Conservation (phyloP, 257 asterid genomes). For the Scutellaria barbata region DNA sequence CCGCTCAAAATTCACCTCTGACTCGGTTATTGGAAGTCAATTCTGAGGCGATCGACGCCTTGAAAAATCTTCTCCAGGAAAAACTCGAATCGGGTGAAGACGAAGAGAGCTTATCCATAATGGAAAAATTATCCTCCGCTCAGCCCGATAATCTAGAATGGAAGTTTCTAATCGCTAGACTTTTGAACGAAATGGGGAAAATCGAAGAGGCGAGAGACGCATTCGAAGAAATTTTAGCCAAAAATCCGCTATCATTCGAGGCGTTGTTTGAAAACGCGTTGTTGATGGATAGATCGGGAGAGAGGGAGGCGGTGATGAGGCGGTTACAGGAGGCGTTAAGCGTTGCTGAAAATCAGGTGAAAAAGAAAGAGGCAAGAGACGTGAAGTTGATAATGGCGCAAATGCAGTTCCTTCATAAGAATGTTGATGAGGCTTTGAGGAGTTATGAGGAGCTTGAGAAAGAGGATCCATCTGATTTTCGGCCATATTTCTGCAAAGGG, state of each 20-base stretch:
- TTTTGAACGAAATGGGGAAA: conserved; percentile 69
- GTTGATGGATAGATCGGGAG: conserved; percentile 79
- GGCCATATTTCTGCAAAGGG: conserved; percentile 92
- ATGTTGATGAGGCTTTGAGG: conserved; percentile 76
- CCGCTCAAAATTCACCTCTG: conserved; percentile 42
- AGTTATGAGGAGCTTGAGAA: conserved; percentile 71
- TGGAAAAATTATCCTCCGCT: conserved; percentile 52
- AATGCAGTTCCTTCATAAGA: conserved; percentile 78
- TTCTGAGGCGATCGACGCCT: conserved; percentile 56
- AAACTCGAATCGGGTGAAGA: conserved; percentile 75
- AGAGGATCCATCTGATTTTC: conserved; percentile 84
- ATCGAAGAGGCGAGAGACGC: conserved; percentile 58
- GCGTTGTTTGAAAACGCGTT: conserved; percentile 78
- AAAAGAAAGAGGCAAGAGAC: conserved; percentile 73
- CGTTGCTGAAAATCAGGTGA: conserved; percentile 66
- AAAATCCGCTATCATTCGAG: conserved; percentile 60
- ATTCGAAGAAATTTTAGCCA: conserved; percentile 59
- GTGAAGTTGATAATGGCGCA: conserved; percentile 87
- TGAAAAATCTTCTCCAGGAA: conserved; percentile 61
- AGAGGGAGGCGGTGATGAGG: conserved; percentile 59
- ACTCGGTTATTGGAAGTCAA: conserved; percentile 55
- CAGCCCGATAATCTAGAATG: conserved; percentile 74
- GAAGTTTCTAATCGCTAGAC: conserved; percentile 69
- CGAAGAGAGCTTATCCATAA: conserved; percentile 62
- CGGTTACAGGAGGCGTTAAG: conserved; percentile 70